Base-by-base conservation (phyloP, 2,329 filamentous ascomycete genomes). In the Cordyceps pruinosa region DNA sequence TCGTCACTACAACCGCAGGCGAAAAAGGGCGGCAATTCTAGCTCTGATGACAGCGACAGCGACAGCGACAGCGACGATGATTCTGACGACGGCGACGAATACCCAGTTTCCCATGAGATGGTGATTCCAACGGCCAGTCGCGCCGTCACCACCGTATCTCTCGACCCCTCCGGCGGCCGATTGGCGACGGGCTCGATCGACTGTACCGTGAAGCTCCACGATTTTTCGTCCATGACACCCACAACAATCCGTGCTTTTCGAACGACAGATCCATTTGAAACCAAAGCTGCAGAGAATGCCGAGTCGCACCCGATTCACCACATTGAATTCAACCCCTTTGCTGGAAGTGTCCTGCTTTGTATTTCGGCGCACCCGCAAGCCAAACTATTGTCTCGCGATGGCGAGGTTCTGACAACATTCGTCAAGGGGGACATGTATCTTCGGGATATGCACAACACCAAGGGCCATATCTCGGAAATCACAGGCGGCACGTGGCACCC, bases 401-500 rank as follows among this genome's bases (percentile, higher is more conserved):
- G 94, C 39, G 90, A 95, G 45, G 80, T 88, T 8, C 66, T 95
- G 49, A 87, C 87, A 1, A 91, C 97, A 67, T 97, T 96, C 63
- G 87, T 91, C 64, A 99, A 99, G 73, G 94, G 94, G 46, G 94
- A 99, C 69, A 97, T 97, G 92, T 99, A 99, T 66, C 75, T 99
- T 63, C 83, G 93, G 56, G 94, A 99, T 70, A 95, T 97, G 88
- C 84, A 97, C 72, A 92, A 97, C 69, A 99, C 94, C 5, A 97
- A 97, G 70, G 94, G 94, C 1, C 94, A 99, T 72, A 86, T 97
- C 53, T 92, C 92, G 4, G 94, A 97, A 72, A 83, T 97, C 41
- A 91, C 90, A 4, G 88, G 87, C 23, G 93, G 90, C 23, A 88
- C 87, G 39, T 99, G 94, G 94, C 90, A 93, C 71, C 94, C 94